Evolutionary conservation across 306 rosid species (phyloP), one percentile per base, ranked within the genome.

Genomic region (Adenanthera pavonina): DNA sequence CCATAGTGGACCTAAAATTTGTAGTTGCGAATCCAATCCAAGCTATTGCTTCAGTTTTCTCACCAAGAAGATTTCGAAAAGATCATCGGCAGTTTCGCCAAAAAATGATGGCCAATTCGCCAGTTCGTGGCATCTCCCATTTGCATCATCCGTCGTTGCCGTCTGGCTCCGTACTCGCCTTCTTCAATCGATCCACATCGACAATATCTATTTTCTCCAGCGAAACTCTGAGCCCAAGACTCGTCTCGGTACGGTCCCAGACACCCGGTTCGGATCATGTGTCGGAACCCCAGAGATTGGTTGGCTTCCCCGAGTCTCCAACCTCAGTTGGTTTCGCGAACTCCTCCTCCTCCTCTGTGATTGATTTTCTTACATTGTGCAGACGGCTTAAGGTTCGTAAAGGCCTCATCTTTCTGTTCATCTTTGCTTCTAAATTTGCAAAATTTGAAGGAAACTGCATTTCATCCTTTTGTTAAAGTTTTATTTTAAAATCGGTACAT

Each of bases 351-450:
- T 72, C 92, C 34, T 46, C 74, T 0, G 92, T 85, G 3, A 87
- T 94, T 34, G 97, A 95, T 91, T 95, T 95, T 84, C 97, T 95
- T 71, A 95, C 98, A 57, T 86, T 95, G 89, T 92, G 97, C 40
- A 86, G 86, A 69, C 79, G 88, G 9, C 98, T 95, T 65, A 95
- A 95, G 98, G 97, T 89, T 84, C 69, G 20, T 61, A 5, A 30
- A 30, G 38, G 16, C 30, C 16, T 9, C 65, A 57, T 35, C 65
- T 57, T 20, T 57, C 8, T 3, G 62, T 56, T 67, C 40, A 7
- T 19, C 8, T 11, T 30, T 34, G 19, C 38, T 59, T 59, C 17
- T 61, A 61, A 61, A 33, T 30, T 30, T 30, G 67, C 11, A 25
- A 60, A 60, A 30, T 20, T 59, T 61, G 38, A 59, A 25, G 66